Conservation (phyloP, 257 asterid species). For the Solanum appendiculatum region DNA sequence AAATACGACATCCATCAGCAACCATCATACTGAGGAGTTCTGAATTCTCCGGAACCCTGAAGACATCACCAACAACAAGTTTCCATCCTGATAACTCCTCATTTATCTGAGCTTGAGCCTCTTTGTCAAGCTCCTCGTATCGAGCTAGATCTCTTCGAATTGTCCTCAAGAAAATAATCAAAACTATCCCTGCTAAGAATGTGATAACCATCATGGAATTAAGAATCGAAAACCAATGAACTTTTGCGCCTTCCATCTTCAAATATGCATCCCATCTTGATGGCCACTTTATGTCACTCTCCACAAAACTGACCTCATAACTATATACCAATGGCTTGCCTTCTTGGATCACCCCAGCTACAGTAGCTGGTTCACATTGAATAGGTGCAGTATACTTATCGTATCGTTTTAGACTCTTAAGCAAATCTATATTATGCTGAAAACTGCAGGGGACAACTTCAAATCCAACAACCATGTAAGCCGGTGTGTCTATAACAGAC, state of each 20-base stretch:
- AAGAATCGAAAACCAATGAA: constrained; percentile 18
- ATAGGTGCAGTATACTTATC: constrained; percentile 5
- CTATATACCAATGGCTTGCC: constrained; percentile 5
- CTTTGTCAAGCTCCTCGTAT: constrained; percentile 15
- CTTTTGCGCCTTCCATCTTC: constrained; percentile 22
- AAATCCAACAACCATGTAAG: constrained; percentile 18
- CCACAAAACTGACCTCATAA: constrained; percentile 14
- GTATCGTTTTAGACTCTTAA: not conserved
- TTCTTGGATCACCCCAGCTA: constrained; percentile 3
- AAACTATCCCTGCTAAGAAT: constrained; percentile 11
- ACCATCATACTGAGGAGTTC: constrained; percentile 9
- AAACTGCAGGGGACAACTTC: constrained; percentile 18
- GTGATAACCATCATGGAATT: constrained; percentile 14
- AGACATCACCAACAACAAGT: constrained; percentile 10
- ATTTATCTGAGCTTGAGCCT: constrained; percentile 12
- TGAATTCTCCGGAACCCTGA: constrained; percentile 1
- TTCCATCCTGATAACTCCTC: constrained; percentile 20
- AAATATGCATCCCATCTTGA: constrained; percentile 21
- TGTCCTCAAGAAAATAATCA: constrained; percentile 12
- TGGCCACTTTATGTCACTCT: constrained; percentile 20
- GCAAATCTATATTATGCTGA: constrained; percentile 1
- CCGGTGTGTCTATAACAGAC: not conserved
- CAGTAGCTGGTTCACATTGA: constrained; percentile 7
- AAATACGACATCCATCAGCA: constrained; percentile 13
- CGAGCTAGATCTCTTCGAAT: constrained; percentile 15